phyloP scores from a whole-genome alignment of 2,329 filamentous ascomycete genomes.

The Daldinia sp. region DNA sequence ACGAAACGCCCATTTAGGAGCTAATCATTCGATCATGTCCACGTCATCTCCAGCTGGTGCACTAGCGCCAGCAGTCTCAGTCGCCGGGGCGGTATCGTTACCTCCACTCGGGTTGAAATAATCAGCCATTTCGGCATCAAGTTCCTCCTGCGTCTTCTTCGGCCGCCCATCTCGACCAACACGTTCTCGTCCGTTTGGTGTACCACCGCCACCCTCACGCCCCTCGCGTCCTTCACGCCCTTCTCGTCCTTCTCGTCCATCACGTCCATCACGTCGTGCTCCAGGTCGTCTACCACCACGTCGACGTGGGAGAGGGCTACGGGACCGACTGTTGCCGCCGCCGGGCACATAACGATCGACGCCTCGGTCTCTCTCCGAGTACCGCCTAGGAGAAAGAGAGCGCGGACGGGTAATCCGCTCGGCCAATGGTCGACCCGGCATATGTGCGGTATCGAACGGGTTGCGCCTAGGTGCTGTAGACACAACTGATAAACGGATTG shows the following conservation, averaged over 20 bases:
- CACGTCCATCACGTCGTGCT: constrained; percentile 54
- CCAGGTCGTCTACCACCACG: constrained; percentile 57
- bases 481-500: constrained; percentile 77
- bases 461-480: constrained; percentile 62
- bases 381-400: constrained; percentile 62
- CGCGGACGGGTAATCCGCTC: constrained; percentile 74
- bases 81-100: constrained; percentile 50
- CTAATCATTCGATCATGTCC: constrained; percentile 73
- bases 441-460: constrained; percentile 63
- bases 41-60: constrained; percentile 61
- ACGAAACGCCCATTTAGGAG: background rate
- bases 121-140: constrained; percentile 97
- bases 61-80: constrained; percentile 42
- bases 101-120: constrained; percentile 72
- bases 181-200: constrained; percentile 52
- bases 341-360: constrained; percentile 85
- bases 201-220: constrained; percentile 23
- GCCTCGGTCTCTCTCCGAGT: constrained; percentile 63
- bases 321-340: constrained; percentile 58
- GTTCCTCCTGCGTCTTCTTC: constrained; percentile 88
- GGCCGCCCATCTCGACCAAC: constrained; percentile 64
- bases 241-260: constrained; percentile 50
- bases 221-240: background rate
- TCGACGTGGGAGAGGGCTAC: constrained; percentile 66
- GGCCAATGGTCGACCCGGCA: constrained; percentile 64